These are phyloP conservation scores for Nicotiana benthamiana DNA, from an alignment of 257 asterid genomes.

Conservation along the genomic window DNA sequence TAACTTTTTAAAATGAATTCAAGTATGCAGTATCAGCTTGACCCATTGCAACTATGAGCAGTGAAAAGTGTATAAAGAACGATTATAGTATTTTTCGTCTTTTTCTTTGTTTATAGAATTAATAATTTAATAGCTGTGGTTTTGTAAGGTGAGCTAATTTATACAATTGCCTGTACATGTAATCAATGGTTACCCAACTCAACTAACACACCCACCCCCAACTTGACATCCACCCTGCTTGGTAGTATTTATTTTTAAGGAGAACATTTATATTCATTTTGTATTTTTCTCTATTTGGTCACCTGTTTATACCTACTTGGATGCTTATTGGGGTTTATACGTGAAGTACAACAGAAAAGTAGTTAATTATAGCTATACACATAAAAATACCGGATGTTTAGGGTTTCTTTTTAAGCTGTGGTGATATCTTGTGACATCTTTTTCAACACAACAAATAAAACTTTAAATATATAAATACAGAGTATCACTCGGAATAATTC, in stretches of 20 bases:
- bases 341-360: neutral
- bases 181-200: neutral
- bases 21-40: too few relatives aligned
- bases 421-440: neutral
- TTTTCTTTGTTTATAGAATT: too few relatives aligned
- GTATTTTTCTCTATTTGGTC: neutral
- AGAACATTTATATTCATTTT: neutral
- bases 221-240: neutral
- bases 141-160: neutral
- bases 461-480: neutral
- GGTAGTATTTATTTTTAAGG: neutral
- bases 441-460: neutral
- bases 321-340: neutral
- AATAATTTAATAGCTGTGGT: neutral
- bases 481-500: neutral
- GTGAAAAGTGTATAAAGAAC: too few relatives aligned
- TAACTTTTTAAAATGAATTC: too few relatives aligned
- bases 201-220: neutral
- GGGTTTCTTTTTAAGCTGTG: neutral
- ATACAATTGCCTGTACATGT: neutral
- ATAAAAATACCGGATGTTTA: neutral
- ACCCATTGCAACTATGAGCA: too few relatives aligned
- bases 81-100: too few relatives aligned
- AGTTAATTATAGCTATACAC: neutral
- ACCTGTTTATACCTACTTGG: neutral